Evolutionary conservation across 345 rosid genomes (phyloP), one percentile per base, ranked within the genome.

Genomic region (Eucalyptus marginata): DNA sequence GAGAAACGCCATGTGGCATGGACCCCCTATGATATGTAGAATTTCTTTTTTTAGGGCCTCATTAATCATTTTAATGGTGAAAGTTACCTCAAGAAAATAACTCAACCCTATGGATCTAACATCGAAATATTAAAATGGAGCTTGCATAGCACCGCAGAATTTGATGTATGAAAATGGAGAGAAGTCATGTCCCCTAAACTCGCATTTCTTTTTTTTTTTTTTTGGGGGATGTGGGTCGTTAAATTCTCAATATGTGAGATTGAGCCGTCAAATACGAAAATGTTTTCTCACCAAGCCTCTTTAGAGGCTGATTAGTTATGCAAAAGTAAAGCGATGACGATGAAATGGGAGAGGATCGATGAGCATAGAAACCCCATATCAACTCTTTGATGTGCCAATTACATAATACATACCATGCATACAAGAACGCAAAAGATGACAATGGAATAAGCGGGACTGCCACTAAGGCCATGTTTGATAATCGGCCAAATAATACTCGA

Each of bases 401-500:
- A 52, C 58, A 7, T 52, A 52, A 52, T 52, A 52, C 25, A 52
- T 52, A 7, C 25, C 58, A 2, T 4, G 4, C 58, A 52, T 52
- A 52, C 25, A 20, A 20, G 25, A 52, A 52, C 1, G 2, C 58
- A 52, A 52, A 52, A 20, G 58, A 52, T 52, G 58, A 52, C 25
- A 8, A 52, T 2, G 56, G 25, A 68, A 8, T 33, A 17, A 31
- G 43, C 2, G 6, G 4, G 81, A 36, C 27, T 4, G 5, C 27
- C 46, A 18, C 81, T 18, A 18, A 36, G 44, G 46, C 5, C 10
- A 20, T 18, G 4, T 52, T 52, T 52, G 58, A 52, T 52, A 52
- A 52, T 8, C 10, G 1, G 58, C 10, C 10, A 52, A 52, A 52
- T 1, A 52, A 1, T 52, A 1, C 4, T 0, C 0, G 2, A 20